Conservation (phyloP, 2,329 filamentous ascomycete genomes). For the Cytospora piceicola region DNA sequence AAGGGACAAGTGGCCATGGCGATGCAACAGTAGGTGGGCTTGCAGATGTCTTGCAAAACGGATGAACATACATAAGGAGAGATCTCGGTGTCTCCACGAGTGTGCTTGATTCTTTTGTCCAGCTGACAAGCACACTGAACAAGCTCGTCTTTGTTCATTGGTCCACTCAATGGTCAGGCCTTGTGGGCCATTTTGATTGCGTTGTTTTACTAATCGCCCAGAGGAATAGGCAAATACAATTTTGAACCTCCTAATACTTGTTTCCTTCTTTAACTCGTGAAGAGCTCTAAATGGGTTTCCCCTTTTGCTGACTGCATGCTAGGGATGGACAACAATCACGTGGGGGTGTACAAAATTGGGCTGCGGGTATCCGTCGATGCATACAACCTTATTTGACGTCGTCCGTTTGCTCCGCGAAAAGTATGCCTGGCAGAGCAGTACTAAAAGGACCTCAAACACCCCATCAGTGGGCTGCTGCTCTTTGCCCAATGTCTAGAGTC, state of each 20-base stretch:
- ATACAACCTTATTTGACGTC: slow-evolving; percentile 44
- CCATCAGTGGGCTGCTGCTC: slow-evolving; percentile 6
- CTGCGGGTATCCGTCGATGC: slow-evolving; percentile 45
- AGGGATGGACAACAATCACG: slow-evolving; percentile 39
- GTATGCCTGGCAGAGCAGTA: slow-evolving; percentile 11
- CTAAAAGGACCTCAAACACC: slow-evolving; percentile 22
- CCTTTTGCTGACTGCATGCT: slow-evolving; percentile 14
- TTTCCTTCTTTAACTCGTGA: slow-evolving; percentile 7
- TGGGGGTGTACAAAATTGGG: slow-evolving; percentile 43
- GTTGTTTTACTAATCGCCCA: slow-evolving; percentile 17
- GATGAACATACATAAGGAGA: not conserved
- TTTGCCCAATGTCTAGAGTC: slow-evolving; percentile 22
- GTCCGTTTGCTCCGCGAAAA: slow-evolving; percentile 31
- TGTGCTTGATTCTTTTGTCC: not conserved
- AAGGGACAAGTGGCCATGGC: not conserved
- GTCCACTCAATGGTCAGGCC: not conserved
- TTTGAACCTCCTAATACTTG: slow-evolving; percentile 14
- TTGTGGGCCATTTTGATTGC: slow-evolving; percentile 14
- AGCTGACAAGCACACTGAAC: slow-evolving; percentile 6
- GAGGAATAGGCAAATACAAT: slow-evolving; percentile 24
- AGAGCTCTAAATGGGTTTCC: not conserved
- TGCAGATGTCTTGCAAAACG: not conserved
- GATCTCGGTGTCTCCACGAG: not conserved
- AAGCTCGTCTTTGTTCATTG: slow-evolving; percentile 6
- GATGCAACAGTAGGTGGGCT: slow-evolving; percentile 1